phyloP scores from a whole-genome alignment of 768 basidiomycete species.

The Pseudohyphozyma bogoriensis region DNA sequence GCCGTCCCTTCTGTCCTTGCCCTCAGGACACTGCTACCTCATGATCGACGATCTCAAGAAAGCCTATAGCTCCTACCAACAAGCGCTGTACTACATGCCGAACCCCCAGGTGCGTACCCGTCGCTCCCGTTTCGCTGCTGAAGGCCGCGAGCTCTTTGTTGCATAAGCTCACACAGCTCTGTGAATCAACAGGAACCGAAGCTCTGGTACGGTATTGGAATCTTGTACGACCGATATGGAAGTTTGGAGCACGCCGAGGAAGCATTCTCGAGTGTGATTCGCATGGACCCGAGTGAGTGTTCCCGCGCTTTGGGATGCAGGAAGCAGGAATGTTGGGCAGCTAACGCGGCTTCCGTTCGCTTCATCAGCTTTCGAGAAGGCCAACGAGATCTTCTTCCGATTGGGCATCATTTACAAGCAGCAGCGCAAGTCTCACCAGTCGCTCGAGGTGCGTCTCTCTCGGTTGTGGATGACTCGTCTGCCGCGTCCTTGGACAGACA shows the following conservation, averaged over 20 bases:
- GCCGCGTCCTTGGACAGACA: not conserved
- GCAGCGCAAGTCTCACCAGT: constrained; percentile 83
- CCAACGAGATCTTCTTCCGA: constrained; percentile 95
- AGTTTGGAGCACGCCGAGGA: constrained; percentile 98
- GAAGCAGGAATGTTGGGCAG: not conserved
- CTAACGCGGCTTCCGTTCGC: not conserved
- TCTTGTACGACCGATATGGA: constrained; percentile 96
- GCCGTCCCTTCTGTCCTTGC: not conserved
- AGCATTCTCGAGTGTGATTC: constrained; percentile 87
- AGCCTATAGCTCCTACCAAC: constrained; percentile 96
- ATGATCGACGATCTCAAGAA: constrained; percentile 99
- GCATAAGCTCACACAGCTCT: not conserved
- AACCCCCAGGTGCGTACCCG: constrained; percentile 68
- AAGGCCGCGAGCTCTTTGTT: not conserved
- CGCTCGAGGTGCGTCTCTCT: constrained; percentile 46
- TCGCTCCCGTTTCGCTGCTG: not conserved
- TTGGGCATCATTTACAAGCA: constrained; percentile 99
- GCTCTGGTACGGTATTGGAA: constrained; percentile 98
- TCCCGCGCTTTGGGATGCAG: not conserved
- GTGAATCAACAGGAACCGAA: constrained; percentile 75
- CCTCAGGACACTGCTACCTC: constrained; percentile 82
- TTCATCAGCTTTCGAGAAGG: constrained; percentile 83
- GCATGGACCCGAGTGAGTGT: constrained; percentile 84
- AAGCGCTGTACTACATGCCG: constrained; percentile 87
- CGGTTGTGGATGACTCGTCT: not conserved